These are phyloP conservation scores for Kwoniella pini DNA, from an alignment of 768 basidiomycete genomes.

Conservation along the genomic window DNA sequence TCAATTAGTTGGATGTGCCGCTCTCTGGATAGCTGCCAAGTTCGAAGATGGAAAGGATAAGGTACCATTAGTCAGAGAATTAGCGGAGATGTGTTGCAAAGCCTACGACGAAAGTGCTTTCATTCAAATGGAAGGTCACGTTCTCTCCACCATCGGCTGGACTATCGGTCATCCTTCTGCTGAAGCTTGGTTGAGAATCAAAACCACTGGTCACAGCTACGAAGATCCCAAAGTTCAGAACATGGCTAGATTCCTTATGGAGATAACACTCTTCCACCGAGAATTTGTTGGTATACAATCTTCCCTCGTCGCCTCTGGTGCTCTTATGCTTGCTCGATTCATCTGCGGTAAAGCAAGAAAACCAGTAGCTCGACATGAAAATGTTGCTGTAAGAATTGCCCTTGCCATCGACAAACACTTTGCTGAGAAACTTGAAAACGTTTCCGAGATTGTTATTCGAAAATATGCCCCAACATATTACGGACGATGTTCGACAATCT, in stretches of 20 bases:
- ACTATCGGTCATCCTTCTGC: slow-evolving; percentile 94
- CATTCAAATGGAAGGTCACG: slow-evolving; percentile 98
- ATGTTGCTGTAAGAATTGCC: slow-evolving; percentile 67
- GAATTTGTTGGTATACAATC: slow-evolving; percentile 87
- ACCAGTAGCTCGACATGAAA: slow-evolving; percentile 26
- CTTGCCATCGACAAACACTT: slow-evolving; percentile 82
- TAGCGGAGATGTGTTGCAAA: slow-evolving; percentile 91
- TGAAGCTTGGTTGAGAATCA: slow-evolving; percentile 86
- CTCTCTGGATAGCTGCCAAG: slow-evolving; percentile 98
- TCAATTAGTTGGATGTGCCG: slow-evolving; percentile 96
- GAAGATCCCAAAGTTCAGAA: slow-evolving; percentile 92
- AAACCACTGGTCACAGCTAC: slow-evolving; percentile 58
- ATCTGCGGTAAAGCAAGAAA: slow-evolving; percentile 74
- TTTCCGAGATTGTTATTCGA: slow-evolving; percentile 94
- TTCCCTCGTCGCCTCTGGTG: slow-evolving; percentile 84
- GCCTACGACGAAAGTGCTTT: slow-evolving; percentile 97
- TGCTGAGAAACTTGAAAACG: slow-evolving; percentile 81
- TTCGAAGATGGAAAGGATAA: slow-evolving; percentile 99
- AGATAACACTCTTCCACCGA: slow-evolving; percentile 95
- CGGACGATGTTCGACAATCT: slow-evolving; percentile 89
- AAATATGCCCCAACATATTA: slow-evolving; percentile 98
- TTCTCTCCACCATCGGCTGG: slow-evolving; percentile 95
- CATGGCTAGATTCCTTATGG: slow-evolving; percentile 97
- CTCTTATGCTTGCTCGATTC: slow-evolving; percentile 83
- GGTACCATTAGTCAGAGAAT: slow-evolving; percentile 91